These are phyloP conservation scores for Lasiodiplodia sp. DNA, from an alignment of 2,329 filamentous ascomycete genomes.

Conservation along the genomic window DNA sequence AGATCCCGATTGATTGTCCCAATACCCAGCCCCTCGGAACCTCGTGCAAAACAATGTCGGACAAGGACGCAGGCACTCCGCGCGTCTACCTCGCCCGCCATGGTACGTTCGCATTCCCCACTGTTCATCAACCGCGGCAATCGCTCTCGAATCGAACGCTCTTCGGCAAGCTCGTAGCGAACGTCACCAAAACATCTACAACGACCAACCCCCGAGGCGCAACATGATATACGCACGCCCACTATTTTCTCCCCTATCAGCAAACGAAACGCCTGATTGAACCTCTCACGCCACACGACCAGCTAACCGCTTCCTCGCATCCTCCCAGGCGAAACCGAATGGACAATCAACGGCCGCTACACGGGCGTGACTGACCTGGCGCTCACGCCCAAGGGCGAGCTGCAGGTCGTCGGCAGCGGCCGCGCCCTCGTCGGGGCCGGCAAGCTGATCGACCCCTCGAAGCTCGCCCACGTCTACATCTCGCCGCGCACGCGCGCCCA, in stretches of 20 bases:
- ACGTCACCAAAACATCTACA: neutral
- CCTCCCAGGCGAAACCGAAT: slow-evolving; percentile 52
- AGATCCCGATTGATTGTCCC: neutral
- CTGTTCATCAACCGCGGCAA: slow-evolving; percentile 3
- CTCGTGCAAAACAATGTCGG: slow-evolving; percentile 32
- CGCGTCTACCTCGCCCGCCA: slow-evolving; percentile 37
- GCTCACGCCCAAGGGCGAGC: slow-evolving; percentile 42
- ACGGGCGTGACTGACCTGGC: slow-evolving; percentile 55
- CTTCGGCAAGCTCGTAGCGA: neutral
- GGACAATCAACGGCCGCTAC: slow-evolving; percentile 56
- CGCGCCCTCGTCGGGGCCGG: slow-evolving; percentile 57
- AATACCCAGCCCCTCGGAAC: slow-evolving; percentile 8
- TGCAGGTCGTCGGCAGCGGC: slow-evolving; percentile 55
- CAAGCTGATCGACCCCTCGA: slow-evolving; percentile 60
- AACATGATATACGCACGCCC: neutral
- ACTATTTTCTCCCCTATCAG: slow-evolving; percentile 62
- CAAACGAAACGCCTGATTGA: slow-evolving; percentile 35
- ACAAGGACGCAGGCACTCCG: slow-evolving; percentile 36
- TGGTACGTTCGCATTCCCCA: slow-evolving; percentile 31
- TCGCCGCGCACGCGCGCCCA: slow-evolving; percentile 59
- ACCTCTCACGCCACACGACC: slow-evolving; percentile 61
- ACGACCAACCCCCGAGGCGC: neutral
- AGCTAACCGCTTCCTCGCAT: slow-evolving; percentile 54
- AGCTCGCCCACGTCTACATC: slow-evolving; percentile 57
- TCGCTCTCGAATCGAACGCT: neutral